These are phyloP conservation scores for Aspergillus sp. DNA, from an alignment of 2,329 filamentous ascomycete species.

Conservation along the genomic window DNA sequence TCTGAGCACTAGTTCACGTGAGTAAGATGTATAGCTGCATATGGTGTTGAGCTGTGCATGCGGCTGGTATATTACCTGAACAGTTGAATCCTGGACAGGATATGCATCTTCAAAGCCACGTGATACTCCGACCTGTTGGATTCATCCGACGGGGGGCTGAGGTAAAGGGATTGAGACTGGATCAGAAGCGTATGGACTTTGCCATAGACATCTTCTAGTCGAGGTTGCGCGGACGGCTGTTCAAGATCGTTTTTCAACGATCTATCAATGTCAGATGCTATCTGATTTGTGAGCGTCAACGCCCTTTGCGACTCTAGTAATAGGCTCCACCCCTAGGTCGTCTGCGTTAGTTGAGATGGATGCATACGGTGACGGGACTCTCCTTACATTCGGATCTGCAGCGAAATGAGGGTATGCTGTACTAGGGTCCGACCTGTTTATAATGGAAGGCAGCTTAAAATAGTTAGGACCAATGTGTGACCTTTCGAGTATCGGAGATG, in stretches of 20 bases:
- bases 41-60: too few species aligned
- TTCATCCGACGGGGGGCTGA: not conserved
- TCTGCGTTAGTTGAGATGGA: not conserved
- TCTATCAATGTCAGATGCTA: not conserved
- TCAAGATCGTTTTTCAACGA: not conserved
- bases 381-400: not conserved
- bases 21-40: too few species aligned
- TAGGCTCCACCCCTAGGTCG: not conserved
- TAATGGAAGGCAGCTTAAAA: not conserved
- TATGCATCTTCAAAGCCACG: not conserved
- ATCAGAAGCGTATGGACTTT: not conserved
- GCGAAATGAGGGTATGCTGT: not conserved
- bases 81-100: not conserved
- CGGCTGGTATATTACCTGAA: not conserved
- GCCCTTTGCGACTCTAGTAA: not conserved
- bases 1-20: too few species aligned
- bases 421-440: not conserved
- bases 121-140: not conserved
- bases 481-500: not conserved
- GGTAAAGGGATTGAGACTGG: not conserved
- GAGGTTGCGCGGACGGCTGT: not conserved
- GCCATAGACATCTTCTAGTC: not conserved
- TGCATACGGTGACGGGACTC: not conserved
- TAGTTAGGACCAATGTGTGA: not conserved
- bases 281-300: not conserved